phyloP scores from a whole-genome alignment of 257 asterid species.

The Primulina tabacum region DNA sequence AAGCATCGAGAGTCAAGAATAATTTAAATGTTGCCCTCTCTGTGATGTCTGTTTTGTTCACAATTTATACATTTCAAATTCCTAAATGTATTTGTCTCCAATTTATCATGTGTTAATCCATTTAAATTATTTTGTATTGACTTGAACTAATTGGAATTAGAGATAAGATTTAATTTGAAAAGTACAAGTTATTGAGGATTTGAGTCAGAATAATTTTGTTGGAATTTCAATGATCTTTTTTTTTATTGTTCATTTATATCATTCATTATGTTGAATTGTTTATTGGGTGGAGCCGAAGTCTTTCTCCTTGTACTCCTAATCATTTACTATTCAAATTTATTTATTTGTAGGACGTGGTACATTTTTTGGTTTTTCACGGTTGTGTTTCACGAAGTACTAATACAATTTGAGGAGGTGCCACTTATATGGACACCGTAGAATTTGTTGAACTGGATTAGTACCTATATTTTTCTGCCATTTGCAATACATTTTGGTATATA shows the following conservation, averaged over 20 bases:
- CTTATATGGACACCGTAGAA: not conserved
- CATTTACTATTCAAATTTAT: not conserved
- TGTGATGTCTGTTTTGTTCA: not conserved
- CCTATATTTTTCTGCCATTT: not conserved
- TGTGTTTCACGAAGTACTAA: not conserved
- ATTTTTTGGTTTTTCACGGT: not conserved
- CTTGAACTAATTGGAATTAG: not conserved
- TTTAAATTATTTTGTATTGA: not conserved
- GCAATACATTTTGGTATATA: not conserved
- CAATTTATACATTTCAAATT: too few species aligned
- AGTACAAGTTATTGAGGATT: not conserved
- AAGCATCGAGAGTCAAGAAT: not conserved
- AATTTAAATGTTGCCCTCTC: not conserved
- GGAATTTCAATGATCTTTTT: not conserved
- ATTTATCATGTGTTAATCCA: too few species aligned
- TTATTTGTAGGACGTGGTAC: not conserved
- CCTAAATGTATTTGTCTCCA: not conserved
- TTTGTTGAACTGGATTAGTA: too few species aligned
- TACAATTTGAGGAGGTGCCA: not conserved
- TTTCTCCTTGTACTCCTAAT: not conserved
- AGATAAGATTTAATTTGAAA: not conserved
- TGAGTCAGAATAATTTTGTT: not conserved
- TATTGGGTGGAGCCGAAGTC: not conserved
- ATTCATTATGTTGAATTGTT: not conserved
- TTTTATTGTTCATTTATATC: not conserved